These are phyloP conservation scores for Umbilicus rupestris DNA, from an alignment of 164 flowering plant genomes.

Conservation along the genomic window DNA sequence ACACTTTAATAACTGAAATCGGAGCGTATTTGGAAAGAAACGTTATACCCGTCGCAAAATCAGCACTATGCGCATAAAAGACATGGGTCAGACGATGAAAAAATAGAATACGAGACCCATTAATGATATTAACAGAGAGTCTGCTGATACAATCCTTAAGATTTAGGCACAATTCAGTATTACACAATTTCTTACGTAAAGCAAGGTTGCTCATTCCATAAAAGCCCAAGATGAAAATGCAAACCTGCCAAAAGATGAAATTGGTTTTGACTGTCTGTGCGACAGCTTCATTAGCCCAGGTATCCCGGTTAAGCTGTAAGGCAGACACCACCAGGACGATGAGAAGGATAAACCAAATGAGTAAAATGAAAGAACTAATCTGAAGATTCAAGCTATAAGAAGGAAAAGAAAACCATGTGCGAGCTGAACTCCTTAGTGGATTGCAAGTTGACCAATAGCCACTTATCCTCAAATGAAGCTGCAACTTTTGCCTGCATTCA, in stretches of 20 bases:
- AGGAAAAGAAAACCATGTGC: constrained; percentile 33
- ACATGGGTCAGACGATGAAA: background rate
- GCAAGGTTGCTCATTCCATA: background rate
- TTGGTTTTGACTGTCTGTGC: constrained; percentile 73
- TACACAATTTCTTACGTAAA: background rate
- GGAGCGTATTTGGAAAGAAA: background rate
- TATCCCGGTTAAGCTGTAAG: constrained; percentile 83
- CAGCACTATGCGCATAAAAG: no score
- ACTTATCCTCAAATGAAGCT: constrained; percentile 63
- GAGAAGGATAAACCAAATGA: background rate
- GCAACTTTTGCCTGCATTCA: constrained; percentile 67
- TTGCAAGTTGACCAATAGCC: constrained; percentile 87
- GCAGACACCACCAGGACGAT: constrained; percentile 10
- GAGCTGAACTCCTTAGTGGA: constrained; percentile 54
- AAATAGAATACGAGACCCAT: background rate
- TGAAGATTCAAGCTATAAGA: background rate
- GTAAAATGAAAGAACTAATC: background rate
- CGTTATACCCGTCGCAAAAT: no score
- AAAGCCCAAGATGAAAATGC: constrained; percentile 3
- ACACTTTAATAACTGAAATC: background rate
- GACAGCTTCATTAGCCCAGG: constrained; percentile 98
- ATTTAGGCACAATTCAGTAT: background rate
- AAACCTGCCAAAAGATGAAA: constrained; percentile 98
- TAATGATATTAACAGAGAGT: background rate
- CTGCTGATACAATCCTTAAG: background rate